Evolutionary conservation across 306 rosid genomes (phyloP), one percentile per base, ranked within the genome.

Genomic region (Lupinus albus): DNA sequence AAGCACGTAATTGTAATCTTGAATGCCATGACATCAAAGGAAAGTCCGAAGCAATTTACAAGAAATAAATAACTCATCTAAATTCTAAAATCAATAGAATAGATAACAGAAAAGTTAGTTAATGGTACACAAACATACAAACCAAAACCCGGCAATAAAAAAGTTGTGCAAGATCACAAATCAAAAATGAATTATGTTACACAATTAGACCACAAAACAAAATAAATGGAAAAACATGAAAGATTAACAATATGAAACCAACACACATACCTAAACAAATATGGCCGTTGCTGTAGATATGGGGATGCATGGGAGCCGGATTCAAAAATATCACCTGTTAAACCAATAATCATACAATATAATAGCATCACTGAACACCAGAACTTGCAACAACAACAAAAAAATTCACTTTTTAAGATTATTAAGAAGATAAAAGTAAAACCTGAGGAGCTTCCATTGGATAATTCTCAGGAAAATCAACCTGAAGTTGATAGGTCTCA

Each of bases 401-500:
- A 61, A 46, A 59, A 8, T 17, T 53, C 3, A 70, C 51, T 33
- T 33, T 38, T 2, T 8, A 51, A 20, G 62, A 6, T 33, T 7
- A 8, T 11, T 10, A 68, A 7, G 30, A 4, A 25, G 30, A 25
- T 0, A 15, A 53, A 68, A 41, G 28, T 32, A 52, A 25, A 52
- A 94, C 99, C 99, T 94, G 99, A 0, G 99, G 99, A 38, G 99
- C 97, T 85, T 94, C 97, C 99, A 94, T 94, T 1, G 97, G 99
- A 72, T 94, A 94, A 87, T 94, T 89, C 88, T 94, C 97, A 3
- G 99, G 99, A 72, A 94, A 94, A 60, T 94, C 99, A 1, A 94
- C 97, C 89, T 94, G 99, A 79, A 94, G 99, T 84, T 91, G 99
- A 70, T 86, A 94, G 64, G 89, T 84, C 72, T 94, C 99, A 63